phyloP scores from a whole-genome alignment of 371 early-diverging fungal genomes.

The Mucor piriformis region DNA sequence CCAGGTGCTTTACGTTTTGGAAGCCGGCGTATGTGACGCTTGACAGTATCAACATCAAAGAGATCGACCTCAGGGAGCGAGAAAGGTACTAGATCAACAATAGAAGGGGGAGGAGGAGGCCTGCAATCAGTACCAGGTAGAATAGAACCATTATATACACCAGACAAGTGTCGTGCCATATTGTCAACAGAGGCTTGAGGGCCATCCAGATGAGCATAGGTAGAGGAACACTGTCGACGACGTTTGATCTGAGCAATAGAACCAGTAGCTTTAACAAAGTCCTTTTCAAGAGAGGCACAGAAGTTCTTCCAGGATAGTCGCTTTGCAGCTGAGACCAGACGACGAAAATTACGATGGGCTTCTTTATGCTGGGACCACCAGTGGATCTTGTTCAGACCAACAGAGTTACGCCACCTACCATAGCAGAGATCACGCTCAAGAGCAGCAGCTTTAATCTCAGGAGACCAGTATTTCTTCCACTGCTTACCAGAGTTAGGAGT shows the following conservation, averaged over 20 bases:
- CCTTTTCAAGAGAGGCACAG: too few species aligned
- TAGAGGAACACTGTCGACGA: not conserved
- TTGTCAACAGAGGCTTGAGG: slow-evolving; percentile 9
- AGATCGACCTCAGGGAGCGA: not conserved
- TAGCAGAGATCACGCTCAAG: slow-evolving; percentile 6
- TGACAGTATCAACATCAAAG: not conserved
- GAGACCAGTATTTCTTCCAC: not conserved
- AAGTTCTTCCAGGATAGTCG: too few species aligned
- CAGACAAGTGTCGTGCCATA: slow-evolving; percentile 16
- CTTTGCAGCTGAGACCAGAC: too few species aligned
- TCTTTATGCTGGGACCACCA: slow-evolving; percentile 6
- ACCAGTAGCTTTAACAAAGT: slow-evolving; percentile 1
- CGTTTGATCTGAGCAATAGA: slow-evolving; percentile 1
- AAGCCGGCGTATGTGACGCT: not conserved
- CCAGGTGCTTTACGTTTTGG: not conserved
- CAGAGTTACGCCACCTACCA: slow-evolving; percentile 10
- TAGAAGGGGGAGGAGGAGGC: not conserved
- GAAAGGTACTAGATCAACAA: not conserved
- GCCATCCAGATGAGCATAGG: slow-evolving; percentile 19
- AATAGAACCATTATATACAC: slow-evolving; percentile 10
- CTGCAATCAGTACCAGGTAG: not conserved
- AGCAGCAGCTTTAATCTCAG: slow-evolving; percentile 6
- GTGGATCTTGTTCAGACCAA: slow-evolving; percentile 1
- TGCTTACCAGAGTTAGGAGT: not conserved
- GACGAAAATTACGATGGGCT: slow-evolving; percentile 10